Base-by-base conservation (phyloP, 2,329 filamentous ascomycete genomes). In the Calonectria naviculata region DNA sequence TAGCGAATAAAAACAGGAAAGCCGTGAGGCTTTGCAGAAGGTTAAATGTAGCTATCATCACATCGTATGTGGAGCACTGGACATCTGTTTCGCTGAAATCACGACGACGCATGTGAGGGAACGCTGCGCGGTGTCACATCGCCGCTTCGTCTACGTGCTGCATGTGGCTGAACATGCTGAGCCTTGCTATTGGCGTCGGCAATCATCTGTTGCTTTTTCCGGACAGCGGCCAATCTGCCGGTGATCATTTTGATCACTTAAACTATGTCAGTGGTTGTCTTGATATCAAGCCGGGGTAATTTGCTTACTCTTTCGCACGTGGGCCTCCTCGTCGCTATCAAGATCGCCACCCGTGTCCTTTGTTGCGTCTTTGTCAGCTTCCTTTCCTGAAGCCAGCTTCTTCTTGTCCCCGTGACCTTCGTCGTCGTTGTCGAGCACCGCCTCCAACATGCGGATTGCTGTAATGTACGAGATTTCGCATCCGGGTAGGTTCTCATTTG, bases 391-490 rank as follows among this genome's bases (percentile, higher is more conserved):
- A 12, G 78, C 73, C 19, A 82, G 69, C 66, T 73, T 81, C 70
- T 76, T 79, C 21, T 67, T 81, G 74, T 68, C 82, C 19, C 61
- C 66, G 26, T 62, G 61, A 80, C 84, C 72, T 42, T 90, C 89
- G 29, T 91, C 95, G 71, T 97, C 95, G 56, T 89, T 93, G 77
- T 99, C 97, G 68, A 99, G 85, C 4, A 99, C 94, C 19, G 96
- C 97, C 84, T 99, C 96, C 17, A 98, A 89, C 93, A 99, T 97
- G 73, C 94, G 91, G 74, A 98, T 95, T 0, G 97, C 95, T 0
- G 97, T 98, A 65, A 94, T 89, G 80, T 99, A 99, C 21, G 95
- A 95, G 29, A 98, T 92, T 80, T 98, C 95, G 80, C 96, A 98
- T 19, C 95, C 95, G 0, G 87, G 85, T 28, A 98, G 86, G 81